Evolutionary conservation across 345 rosid genomes (phyloP).

Genomic region (Arabis hirsuta): DNA sequence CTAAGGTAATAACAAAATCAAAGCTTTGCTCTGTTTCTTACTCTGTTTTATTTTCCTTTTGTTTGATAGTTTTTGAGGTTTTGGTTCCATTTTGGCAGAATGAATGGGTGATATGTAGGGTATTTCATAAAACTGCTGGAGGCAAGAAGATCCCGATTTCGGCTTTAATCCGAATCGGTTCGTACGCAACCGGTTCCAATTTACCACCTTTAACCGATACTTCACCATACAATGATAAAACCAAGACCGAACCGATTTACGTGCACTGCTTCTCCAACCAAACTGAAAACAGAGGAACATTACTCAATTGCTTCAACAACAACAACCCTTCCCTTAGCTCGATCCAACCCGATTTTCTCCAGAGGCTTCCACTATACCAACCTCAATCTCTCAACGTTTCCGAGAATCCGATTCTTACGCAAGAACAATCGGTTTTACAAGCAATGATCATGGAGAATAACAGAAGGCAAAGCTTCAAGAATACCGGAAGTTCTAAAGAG

Average conservation of each 20-base stretch:
- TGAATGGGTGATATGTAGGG: conserved; percentile 94
- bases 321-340: conserved; percentile 46
- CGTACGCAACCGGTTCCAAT: conserved; percentile 49
- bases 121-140: conserved; percentile 73
- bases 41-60: conserved; percentile 21
- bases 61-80: conserved; percentile 17
- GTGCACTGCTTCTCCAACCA: conserved; percentile 99
- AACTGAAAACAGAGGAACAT: conserved; percentile 47
- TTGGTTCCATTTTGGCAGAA: conserved; percentile 53
- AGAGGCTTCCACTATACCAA: conserved; percentile 42
- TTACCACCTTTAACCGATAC: conserved; percentile 76
- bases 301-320: conserved; percentile 48
- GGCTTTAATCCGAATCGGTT: conserved; percentile 48
- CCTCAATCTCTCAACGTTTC: conserved; percentile 41
- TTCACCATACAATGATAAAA: conserved; percentile 48
- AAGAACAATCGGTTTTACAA: conserved; percentile 57
- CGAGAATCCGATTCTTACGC: conserved; percentile 46
- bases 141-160: conserved; percentile 79
- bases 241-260: conserved; percentile 54
- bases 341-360: conserved; percentile 46
- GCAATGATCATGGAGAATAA: conserved; percentile 50
- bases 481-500: conserved; percentile 45
- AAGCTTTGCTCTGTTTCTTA: conserved; percentile 22
- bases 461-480: conserved; percentile 52
- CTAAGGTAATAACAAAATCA: conserved; percentile 54